Percentiles rank a stretch among this genome's conserved stretches.
Conservation (phyloP, 148 eudicot species). For the Persicaria tinctoria region DNA sequence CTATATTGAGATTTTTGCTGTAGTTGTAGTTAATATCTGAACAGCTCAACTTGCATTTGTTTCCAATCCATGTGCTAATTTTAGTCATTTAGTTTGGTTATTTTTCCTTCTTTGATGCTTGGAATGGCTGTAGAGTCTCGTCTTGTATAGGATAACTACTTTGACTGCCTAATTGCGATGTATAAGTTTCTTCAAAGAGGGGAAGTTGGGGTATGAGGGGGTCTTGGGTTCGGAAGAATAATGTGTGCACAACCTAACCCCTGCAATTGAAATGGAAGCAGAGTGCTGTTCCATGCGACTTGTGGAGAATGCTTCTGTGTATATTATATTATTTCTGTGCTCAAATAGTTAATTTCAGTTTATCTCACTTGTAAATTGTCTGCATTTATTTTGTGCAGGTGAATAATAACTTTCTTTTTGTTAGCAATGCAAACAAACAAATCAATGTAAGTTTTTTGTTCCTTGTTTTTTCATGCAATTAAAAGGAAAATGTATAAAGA, state of each 20-base stretch:
- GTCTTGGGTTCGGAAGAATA: background rate
- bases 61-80: background rate
- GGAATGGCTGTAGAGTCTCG: background rate
- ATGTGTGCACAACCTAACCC: background rate
- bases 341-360: background rate
- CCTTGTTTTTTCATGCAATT: background rate
- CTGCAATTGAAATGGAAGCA: background rate
- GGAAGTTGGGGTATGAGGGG: background rate
- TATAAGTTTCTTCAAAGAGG: background rate
- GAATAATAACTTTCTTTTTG: conserved; percentile 90
- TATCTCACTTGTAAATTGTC: background rate
- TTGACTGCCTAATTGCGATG: background rate
- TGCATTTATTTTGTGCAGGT: conserved; percentile 39
- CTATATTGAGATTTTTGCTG: no score
- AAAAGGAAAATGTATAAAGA: no score
- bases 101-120: background rate
- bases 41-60: no score
- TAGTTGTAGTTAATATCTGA: no score
- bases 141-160: background rate
- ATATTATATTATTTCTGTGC: background rate
- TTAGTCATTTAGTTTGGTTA: background rate
- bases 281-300: background rate
- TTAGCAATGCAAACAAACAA: conserved; percentile 84
- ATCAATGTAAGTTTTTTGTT: conserved; percentile 48
- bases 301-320: background rate